Base-by-base conservation (phyloP, 768 basidiomycete genomes). In the Tephrocybe sp. region DNA sequence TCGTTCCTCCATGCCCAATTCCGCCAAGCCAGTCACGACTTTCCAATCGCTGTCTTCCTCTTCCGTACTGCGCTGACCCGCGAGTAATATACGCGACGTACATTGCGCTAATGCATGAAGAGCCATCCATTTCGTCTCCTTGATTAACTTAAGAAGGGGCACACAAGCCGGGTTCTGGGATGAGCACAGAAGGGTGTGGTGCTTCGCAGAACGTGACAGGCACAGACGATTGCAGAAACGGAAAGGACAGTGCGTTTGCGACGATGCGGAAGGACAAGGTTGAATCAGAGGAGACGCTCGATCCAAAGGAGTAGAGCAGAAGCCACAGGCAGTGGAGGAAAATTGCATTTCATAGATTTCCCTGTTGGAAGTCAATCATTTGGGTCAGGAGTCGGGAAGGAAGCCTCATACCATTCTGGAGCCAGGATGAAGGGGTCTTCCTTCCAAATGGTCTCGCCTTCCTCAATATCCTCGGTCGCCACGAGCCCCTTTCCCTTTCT, bases 181-280 rank as follows among this genome's bases (percentile, higher is more conserved):
- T 4, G 84, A 75, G 56, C 92, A 95, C 9, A 94, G 72, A 3
- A 93, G 68, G 0, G 86, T 79, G 53, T 93, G 90, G 9, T 74
- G 74, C 51, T 75, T 75, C 1, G 75, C 77, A 0, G 87, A 82
- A 30, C 89, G 83, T 13, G 77, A 65, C 12, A 83, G 75, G 61
- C 92, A 95, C 1, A 91, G 78, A 2, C 89, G 78, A 52, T 83
- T 89, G 71, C 92, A 95, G 69, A 91, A 95, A 36, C 82, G 75
- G 9, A 79, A 77, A 3, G 80, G 73, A 55, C 90, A 92, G 22
- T 64, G 62, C 28, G 38, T 26, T 15, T 56, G 51, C 2, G 72
- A 69, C 9, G 67, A 59, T 2, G 79, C 74, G 4, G 75, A 66
- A 4, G 78, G 67, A 60, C 89, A 90, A 5, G 77, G 60, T 16